phyloP scores from a whole-genome alignment of 768 basidiomycete genomes.

The Lactarius hengduanensis region DNA sequence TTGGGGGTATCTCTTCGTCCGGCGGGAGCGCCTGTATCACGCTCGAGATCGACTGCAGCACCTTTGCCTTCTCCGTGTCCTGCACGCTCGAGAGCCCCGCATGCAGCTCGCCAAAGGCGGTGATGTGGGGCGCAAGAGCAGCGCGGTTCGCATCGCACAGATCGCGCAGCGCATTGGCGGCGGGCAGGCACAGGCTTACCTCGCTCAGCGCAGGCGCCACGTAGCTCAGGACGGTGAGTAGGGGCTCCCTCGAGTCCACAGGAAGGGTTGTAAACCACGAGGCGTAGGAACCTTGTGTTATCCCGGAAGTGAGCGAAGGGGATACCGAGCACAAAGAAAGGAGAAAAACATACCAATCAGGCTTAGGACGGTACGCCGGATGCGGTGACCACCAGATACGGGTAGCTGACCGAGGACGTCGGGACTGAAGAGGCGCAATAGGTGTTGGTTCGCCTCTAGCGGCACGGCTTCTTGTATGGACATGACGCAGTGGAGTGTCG shows the following conservation, averaged over 20 bases:
- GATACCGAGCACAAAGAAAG: not conserved
- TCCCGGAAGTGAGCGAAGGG: not conserved
- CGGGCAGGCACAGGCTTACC: constrained; percentile 59
- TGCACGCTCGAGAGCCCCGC: constrained; percentile 71
- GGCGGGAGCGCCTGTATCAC: constrained; percentile 90
- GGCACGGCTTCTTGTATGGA: constrained; percentile 86
- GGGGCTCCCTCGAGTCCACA: constrained; percentile 38
- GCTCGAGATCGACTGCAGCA: constrained; percentile 88
- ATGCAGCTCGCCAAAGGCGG: constrained; percentile 81
- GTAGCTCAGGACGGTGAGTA: constrained; percentile 66
- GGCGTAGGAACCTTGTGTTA: constrained; percentile 59
- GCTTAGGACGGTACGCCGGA: constrained; percentile 70
- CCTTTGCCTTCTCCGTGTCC: constrained; percentile 87
- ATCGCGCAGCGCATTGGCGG: constrained; percentile 80
- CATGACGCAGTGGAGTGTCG: constrained; percentile 80
- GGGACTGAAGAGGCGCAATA: constrained; percentile 67
- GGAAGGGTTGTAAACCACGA: constrained; percentile 72
- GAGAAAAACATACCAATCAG: constrained; percentile 58
- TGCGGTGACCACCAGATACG: constrained; percentile 55
- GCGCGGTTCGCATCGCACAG: constrained; percentile 87
- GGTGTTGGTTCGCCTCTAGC: constrained; percentile 50
- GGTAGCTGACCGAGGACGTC: constrained; percentile 71
- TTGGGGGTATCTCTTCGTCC: constrained; percentile 69
- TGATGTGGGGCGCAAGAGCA: constrained; percentile 81
- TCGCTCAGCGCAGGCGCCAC: constrained; percentile 72